A percentile compares a stretch with the other conserved stretches of the same genome.
phyloP scores from a whole-genome alignment of 73 alveolate species.

The Paramecium primaurelia region DNA sequence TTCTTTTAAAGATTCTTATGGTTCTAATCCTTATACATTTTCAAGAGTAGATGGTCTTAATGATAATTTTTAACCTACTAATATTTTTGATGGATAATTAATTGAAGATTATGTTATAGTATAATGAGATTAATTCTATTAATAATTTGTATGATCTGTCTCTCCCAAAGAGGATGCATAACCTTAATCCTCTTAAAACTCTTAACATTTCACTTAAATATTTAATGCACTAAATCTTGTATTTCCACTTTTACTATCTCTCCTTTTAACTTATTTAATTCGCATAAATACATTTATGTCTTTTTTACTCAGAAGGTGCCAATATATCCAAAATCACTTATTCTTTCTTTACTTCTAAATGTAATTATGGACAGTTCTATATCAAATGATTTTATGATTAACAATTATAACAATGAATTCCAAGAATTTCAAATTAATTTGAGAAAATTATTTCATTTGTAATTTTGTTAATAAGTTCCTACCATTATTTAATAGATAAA shows the following conservation, averaged over 20 bases:
- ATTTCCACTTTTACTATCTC: background rate
- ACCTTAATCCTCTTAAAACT: background rate
- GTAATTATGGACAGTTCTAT: background rate
- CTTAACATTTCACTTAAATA: background rate
- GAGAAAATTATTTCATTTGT: background rate
- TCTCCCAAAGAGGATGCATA: background rate
- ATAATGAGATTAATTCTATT: background rate
- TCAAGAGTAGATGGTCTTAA: background rate
- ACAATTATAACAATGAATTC: background rate
- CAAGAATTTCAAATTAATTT: background rate
- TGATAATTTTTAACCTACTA: background rate
- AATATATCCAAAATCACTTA: background rate
- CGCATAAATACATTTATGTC: background rate
- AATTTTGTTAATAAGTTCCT: background rate
- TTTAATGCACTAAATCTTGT: background rate
- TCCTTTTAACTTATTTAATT: background rate
- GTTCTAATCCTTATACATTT: background rate
- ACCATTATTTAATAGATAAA: background rate
- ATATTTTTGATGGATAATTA: background rate
- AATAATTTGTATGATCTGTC: slow-evolving; percentile 1
- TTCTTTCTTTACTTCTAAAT: background rate
- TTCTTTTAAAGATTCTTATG: background rate
- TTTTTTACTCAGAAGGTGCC: background rate
- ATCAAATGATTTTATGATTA: background rate
- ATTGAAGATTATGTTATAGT: background rate